A percentile compares a stretch with the other conserved stretches of the same genome.
Conservation (phyloP, 192 early-diverging fungal genomes). For the Cetraspora pellucida region DNA sequence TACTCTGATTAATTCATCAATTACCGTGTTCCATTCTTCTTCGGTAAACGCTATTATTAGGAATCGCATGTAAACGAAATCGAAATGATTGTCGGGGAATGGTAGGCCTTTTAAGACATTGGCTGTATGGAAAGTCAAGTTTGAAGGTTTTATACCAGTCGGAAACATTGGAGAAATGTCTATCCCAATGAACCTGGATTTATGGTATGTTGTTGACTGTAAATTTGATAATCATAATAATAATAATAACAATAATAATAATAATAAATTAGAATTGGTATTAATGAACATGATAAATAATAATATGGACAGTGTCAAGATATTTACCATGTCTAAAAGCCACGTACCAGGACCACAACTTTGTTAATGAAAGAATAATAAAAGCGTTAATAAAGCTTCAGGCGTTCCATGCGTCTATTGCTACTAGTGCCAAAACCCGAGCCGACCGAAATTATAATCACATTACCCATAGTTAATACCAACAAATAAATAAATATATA, state of each 20-base stretch:
- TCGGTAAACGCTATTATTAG: constrained; percentile 44
- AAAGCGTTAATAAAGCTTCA: no score
- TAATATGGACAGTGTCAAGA: no score
- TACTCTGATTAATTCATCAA: constrained; percentile 51
- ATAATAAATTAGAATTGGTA: no score
- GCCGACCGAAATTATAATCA: not conserved
- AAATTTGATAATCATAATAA: no score
- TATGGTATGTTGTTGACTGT: constrained; percentile 42
- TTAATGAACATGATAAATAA: no score
- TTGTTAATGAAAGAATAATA: not conserved
- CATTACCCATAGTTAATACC: not conserved
- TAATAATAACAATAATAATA: no score
- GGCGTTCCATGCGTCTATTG: no score
- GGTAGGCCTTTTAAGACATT: constrained; percentile 40
- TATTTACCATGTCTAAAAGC: constrained; percentile 45
- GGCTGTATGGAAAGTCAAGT: constrained; percentile 41
- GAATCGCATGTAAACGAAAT: constrained; percentile 51
- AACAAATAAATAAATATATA: not conserved
- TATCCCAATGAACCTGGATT: constrained; percentile 49
- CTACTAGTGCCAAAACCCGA: no score
- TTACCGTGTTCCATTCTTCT: constrained; percentile 44
- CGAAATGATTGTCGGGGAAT: constrained; percentile 56
- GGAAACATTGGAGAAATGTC: constrained; percentile 50
- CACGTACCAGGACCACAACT: constrained; percentile 39
- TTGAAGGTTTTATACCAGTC: constrained; percentile 40